phyloP scores from a whole-genome alignment of 2,329 filamentous ascomycete species.

The Juglanconis oblonga region DNA sequence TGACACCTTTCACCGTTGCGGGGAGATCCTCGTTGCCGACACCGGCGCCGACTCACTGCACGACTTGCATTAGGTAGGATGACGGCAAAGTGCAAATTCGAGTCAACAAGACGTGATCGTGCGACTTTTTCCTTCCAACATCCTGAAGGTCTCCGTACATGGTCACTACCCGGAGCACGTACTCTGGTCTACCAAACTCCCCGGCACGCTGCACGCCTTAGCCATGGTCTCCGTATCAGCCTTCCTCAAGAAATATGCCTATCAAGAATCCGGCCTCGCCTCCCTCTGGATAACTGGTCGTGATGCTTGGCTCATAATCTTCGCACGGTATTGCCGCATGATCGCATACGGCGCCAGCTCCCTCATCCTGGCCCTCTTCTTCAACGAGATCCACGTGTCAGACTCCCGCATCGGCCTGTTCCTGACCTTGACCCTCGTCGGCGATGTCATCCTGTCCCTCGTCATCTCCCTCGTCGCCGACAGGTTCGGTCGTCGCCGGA shows the following conservation, averaged over 20 bases:
- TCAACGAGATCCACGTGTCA: conserved; percentile 52
- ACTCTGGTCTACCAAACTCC: too few species aligned
- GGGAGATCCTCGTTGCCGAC: too few species aligned
- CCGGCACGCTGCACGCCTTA: neutral
- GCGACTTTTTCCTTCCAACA: neutral
- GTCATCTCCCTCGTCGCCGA: conserved; percentile 58
- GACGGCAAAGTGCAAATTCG: too few species aligned
- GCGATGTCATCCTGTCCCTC: conserved; percentile 58
- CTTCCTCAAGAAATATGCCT: conserved; percentile 23
- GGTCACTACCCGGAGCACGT: too few species aligned
- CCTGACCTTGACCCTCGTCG: conserved; percentile 61
- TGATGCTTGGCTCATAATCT: conserved; percentile 53
- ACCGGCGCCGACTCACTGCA: neutral
- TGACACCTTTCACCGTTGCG: too few species aligned
- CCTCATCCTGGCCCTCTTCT: conserved; percentile 60
- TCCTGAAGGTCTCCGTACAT: too few species aligned
- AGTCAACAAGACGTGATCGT: neutral
- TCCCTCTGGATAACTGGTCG: conserved; percentile 43
- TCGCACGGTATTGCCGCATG: conserved; percentile 51
- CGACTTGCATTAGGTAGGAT: neutral
- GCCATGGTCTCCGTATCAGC: conserved; percentile 12
- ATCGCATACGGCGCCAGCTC: conserved; percentile 62
- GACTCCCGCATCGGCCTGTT: conserved; percentile 61
- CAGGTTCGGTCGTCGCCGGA: conserved; percentile 52
- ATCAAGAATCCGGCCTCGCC: conserved; percentile 46